Evolutionary conservation across 1,284 basidiomycete species (phyloP).

Genomic region (Ceratobasidium sp.): DNA sequence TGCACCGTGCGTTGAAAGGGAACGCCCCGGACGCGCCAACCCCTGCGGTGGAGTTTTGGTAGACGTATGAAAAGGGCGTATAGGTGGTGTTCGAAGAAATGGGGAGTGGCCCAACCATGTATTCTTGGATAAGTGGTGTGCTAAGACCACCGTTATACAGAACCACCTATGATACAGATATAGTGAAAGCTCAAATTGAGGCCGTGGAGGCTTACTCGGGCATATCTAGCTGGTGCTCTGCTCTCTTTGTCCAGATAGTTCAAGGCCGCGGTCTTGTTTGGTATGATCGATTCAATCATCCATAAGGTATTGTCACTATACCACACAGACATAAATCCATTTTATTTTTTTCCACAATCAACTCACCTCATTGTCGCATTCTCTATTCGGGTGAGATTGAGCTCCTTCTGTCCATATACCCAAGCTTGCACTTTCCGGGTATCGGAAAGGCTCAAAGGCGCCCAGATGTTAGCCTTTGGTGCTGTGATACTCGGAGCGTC

Average conservation of each 20-base stretch:
- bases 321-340: neutral
- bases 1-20: conserved; percentile 66
- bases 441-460: conserved; percentile 39
- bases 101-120: conserved; percentile 72
- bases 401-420: conserved; percentile 33
- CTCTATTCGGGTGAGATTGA: conserved; percentile 41
- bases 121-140: conserved; percentile 66
- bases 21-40: conserved; percentile 65
- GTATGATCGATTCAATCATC: conserved; percentile 66
- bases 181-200: conserved; percentile 33
- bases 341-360: neutral
- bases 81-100: conserved; percentile 58
- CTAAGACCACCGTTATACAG: conserved; percentile 66
- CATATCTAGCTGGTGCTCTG: conserved; percentile 43
- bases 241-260: conserved; percentile 62
- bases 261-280: conserved; percentile 67
- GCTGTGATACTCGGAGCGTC: conserved; percentile 20
- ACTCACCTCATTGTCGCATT: conserved; percentile 45
- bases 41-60: conserved; percentile 55
- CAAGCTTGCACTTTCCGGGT: conserved; percentile 35
- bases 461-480: conserved; percentile 43
- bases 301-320: conserved; percentile 67
- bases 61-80: conserved; percentile 44
- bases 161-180: conserved; percentile 64
- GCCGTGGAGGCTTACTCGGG: neutral